Percentiles rank a stretch among this genome's conserved stretches.
Conservation (phyloP, 805 yeast genomes). For the Kazachstania psychrophila region DNA sequence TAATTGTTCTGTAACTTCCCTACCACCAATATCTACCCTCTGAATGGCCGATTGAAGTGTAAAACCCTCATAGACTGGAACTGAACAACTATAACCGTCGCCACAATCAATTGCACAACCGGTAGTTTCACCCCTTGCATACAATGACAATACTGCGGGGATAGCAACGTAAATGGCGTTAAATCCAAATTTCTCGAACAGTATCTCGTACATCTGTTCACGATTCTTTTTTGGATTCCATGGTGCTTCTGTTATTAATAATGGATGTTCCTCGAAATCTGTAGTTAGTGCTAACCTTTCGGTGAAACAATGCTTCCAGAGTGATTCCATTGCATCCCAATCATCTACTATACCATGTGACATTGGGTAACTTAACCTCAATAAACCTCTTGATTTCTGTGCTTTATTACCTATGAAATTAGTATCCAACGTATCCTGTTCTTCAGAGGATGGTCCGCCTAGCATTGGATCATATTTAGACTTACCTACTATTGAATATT, state of each 20-base stretch:
- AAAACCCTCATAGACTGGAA: slow-evolving; percentile 99
- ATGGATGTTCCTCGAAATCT: slow-evolving; percentile 99
- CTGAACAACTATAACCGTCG: slow-evolving; percentile 99
- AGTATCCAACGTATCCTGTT: not conserved
- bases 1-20: slow-evolving; percentile 98
- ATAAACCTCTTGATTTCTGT: slow-evolving; percentile 99
- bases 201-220: slow-evolving; percentile 99
- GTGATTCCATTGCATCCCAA: slow-evolving; percentile 99
- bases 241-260: slow-evolving; percentile 98
- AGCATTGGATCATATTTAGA: slow-evolving; percentile 57
- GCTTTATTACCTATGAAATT: slow-evolving; percentile 99
- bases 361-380: slow-evolving; percentile 96
- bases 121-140: slow-evolving; percentile 99
- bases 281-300: slow-evolving; percentile 99
- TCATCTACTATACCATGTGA: slow-evolving; percentile 99
- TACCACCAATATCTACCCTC: slow-evolving; percentile 98
- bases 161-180: slow-evolving; percentile 99
- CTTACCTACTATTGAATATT: slow-evolving; percentile 63
- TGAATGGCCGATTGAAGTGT: slow-evolving; percentile 96
- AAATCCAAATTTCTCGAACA: slow-evolving; percentile 98
- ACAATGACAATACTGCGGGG: slow-evolving; percentile 96
- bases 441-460: not conserved
- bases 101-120: slow-evolving; percentile 99
- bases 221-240: slow-evolving; percentile 99
- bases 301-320: slow-evolving; percentile 99